Conservation (phyloP, 2,329 filamentous ascomycete species). For the Aspergillus novoparasiticus region DNA sequence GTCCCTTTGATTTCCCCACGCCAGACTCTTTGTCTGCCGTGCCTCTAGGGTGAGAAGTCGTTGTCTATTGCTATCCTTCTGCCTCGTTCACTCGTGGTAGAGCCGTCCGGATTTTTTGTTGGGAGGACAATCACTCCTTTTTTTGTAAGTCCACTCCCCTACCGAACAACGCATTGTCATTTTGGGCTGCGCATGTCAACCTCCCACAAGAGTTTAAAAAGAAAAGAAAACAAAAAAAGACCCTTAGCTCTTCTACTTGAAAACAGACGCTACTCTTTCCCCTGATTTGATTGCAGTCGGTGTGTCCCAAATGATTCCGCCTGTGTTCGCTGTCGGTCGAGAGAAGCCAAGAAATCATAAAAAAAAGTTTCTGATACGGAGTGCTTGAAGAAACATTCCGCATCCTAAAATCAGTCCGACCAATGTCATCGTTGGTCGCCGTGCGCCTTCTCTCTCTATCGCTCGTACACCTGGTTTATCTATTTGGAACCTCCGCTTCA, state of each 20-base stretch:
- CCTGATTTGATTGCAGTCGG: not conserved
- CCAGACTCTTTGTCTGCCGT: constrained; percentile 26
- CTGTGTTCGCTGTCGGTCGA: constrained; percentile 5
- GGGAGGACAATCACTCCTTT: constrained; percentile 26
- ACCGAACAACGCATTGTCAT: constrained; percentile 13
- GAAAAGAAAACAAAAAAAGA: not conserved
- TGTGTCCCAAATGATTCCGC: constrained; percentile 1
- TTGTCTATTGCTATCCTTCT: constrained; percentile 22
- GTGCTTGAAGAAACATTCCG: constrained; percentile 9
- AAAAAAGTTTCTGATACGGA: constrained; percentile 16
- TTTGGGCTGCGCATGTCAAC: constrained; percentile 4
- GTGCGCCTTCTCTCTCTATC: constrained; percentile 12
- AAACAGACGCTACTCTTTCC: not conserved
- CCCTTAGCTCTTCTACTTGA: not conserved
- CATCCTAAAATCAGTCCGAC: constrained; percentile 3
- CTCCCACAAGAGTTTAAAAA: not conserved
- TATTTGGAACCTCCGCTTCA: constrained; percentile 5
- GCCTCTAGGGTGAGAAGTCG: constrained; percentile 26
- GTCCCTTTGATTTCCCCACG: constrained; percentile 23
- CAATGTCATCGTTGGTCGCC: constrained; percentile 22
- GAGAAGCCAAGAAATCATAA: constrained; percentile 12
- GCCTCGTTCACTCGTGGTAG: constrained; percentile 42
- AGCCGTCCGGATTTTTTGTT: constrained; percentile 21
- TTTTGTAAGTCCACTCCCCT: constrained; percentile 29
- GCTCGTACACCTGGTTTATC: constrained; percentile 11